Evolutionary conservation across 1,284 basidiomycete genomes (phyloP).

Genomic region (Vanrija sp.): DNA sequence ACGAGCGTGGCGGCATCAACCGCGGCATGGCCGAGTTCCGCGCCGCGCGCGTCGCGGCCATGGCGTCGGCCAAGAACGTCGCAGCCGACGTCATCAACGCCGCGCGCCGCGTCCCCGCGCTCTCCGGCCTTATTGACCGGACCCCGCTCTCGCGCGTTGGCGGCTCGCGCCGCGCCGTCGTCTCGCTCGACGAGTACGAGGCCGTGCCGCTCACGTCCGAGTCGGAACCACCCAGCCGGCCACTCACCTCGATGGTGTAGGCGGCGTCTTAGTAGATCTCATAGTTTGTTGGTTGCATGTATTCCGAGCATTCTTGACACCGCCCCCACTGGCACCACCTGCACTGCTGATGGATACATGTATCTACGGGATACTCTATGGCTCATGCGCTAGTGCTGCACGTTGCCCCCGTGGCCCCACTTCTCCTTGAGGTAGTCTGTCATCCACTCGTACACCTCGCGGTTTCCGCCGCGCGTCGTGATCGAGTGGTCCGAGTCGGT

Average conservation of each 20-base stretch:
- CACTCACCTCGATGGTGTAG: no score
- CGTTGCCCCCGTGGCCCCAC: slow-evolving; percentile 78
- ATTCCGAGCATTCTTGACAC: no score
- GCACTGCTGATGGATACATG: not conserved
- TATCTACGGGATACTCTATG: not conserved
- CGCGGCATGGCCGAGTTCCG: slow-evolving; percentile 29
- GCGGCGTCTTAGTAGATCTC: no score
- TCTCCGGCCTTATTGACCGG: slow-evolving; percentile 21
- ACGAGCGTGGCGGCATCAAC: slow-evolving; percentile 36
- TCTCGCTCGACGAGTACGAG: slow-evolving; percentile 31
- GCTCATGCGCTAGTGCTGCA: slow-evolving; percentile 11
- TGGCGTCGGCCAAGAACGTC: not conserved
- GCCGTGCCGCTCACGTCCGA: slow-evolving; percentile 26
- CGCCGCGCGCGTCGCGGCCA: slow-evolving; percentile 3
- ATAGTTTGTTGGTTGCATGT: no score
- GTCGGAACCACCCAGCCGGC: no score
- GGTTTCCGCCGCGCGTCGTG: slow-evolving; percentile 64
- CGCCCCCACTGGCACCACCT: not conserved
- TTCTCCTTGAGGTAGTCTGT: slow-evolving; percentile 76
- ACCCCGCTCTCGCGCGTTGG: slow-evolving; percentile 20
- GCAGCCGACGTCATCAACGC: slow-evolving; percentile 8
- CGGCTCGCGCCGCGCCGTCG: slow-evolving; percentile 5
- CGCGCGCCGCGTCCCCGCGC: slow-evolving; percentile 8
- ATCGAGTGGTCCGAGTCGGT: slow-evolving; percentile 89
- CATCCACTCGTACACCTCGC: slow-evolving; percentile 85